Evolutionary conservation across 225 moss, liverwort and hornwort genomes (phyloP), one percentile per base, ranked within the genome.

Genomic region (Bryum argenteum): DNA sequence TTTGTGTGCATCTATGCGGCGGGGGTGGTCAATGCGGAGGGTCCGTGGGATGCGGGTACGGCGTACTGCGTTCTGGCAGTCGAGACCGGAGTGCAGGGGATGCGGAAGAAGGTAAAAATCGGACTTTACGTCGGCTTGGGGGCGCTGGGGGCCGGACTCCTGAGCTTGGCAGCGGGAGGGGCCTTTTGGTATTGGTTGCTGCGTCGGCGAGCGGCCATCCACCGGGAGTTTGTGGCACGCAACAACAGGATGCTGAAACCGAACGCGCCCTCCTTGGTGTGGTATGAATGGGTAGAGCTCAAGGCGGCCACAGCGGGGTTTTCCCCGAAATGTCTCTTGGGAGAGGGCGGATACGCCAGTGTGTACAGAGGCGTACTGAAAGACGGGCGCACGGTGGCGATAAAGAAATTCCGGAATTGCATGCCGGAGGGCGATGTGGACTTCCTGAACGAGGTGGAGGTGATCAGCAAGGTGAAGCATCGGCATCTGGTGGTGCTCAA

Each of bases 41-140:
- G 92, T 9, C 90, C 90, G 1, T 54, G 71, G 68, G 81, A 90
- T 40, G 64, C 77, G 11, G 42, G 51, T 17, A 81, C 90, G 20
- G 79, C 77, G 22, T 73, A 76, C 17, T 88, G 90, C 66, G 5
- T 85, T 17, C 56, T 88, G 16, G 77, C 67, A 70, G 77, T 83
- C 37, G 60, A 10, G 21, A 57, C 41, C 13, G 65, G 23, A 40
- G 44, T 15, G 60, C 54, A 54, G 45, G 19, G 11, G 10, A 18
- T 22, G 7, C 15, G 24, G 47, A 71, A 77, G 9, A 40, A 64
- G 62, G 61, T 54, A 40, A 61, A 57, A 11, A 44, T 65, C 19
- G 71, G 66, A 39, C 23, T 78, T 17, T 78, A 82, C 19, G 61
- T 78, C 8, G 75, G 71, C 16, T 5, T 82, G 21, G 78, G 78